Evolutionary conservation across 495 filamentous ascomycete species (phyloP).

Genomic region (Trypethelium eluteriae): DNA sequence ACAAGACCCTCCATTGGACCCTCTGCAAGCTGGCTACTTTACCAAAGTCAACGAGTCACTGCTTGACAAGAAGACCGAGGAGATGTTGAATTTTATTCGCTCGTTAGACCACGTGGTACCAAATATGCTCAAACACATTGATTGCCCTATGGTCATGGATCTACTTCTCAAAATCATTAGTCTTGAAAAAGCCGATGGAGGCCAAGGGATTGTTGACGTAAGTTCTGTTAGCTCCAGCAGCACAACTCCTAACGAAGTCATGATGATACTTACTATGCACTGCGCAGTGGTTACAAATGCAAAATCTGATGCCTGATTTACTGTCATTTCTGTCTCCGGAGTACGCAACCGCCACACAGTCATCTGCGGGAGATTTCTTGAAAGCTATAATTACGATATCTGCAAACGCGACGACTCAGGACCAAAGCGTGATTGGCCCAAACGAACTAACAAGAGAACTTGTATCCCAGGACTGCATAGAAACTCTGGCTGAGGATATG

Average conservation of each 20-base stretch:
- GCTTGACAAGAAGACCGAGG: conserved; percentile 93
- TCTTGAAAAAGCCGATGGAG: conserved; percentile 84
- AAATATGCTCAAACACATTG: conserved; percentile 85
- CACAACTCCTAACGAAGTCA: neutral
- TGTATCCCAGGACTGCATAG: conserved; percentile 78
- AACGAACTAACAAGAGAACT: conserved; percentile 94
- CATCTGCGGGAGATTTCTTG: conserved; percentile 93
- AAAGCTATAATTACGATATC: conserved; percentile 99
- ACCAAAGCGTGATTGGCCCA: conserved; percentile 94
- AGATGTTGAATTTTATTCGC: conserved; percentile 86
- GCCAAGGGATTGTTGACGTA: conserved; percentile 91
- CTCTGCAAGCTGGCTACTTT: conserved; percentile 92
- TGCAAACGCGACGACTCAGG: conserved; percentile 94
- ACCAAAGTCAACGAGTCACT: conserved; percentile 97
- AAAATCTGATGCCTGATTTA: conserved; percentile 80
- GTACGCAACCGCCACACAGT: conserved; percentile 78
- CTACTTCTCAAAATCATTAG: conserved; percentile 95
- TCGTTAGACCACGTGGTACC: conserved; percentile 70
- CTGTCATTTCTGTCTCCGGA: conserved; percentile 81
- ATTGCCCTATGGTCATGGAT: conserved; percentile 99
- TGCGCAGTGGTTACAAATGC: conserved; percentile 79
- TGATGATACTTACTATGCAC: conserved; percentile 13
- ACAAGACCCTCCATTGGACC: conserved; percentile 70
- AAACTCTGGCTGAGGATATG: conserved; percentile 81
- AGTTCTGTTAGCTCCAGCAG: conserved; percentile 28